Evolutionary conservation across 352 stramenopile genomes (phyloP).

Genomic region (Phytophthora sp.): DNA sequence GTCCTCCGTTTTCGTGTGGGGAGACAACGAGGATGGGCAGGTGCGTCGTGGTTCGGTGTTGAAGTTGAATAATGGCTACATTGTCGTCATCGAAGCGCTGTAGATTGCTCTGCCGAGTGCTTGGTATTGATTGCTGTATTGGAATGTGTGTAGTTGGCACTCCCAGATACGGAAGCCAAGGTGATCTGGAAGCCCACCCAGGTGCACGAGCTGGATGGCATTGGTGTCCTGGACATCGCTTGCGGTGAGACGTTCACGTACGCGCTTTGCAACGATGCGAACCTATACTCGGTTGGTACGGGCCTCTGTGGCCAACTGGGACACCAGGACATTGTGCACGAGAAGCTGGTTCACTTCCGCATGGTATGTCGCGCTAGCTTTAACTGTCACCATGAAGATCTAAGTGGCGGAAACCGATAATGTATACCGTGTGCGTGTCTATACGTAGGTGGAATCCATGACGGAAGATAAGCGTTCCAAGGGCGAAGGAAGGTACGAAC

Average conservation of each 20-base stretch:
- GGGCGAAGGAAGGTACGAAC: slow-evolving; percentile 64
- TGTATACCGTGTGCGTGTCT: slow-evolving; percentile 12
- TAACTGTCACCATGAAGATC: neutral
- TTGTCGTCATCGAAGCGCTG: neutral
- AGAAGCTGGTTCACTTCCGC: slow-evolving; percentile 81
- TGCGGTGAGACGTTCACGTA: slow-evolving; percentile 69
- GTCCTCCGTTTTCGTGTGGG: slow-evolving; percentile 74
- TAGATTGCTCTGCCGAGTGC: neutral
- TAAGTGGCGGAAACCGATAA: slow-evolving; percentile 7
- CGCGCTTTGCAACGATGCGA: slow-evolving; percentile 70
- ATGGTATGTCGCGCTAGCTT: slow-evolving; percentile 43
- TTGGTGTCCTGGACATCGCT: slow-evolving; percentile 71
- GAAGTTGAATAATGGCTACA: slow-evolving; percentile 19
- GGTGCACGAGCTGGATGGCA: slow-evolving; percentile 63
- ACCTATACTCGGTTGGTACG: slow-evolving; percentile 79
- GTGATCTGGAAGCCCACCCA: slow-evolving; percentile 64
- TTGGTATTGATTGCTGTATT: slow-evolving; percentile 9
- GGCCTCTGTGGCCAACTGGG: slow-evolving; percentile 66
- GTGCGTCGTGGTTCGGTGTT: slow-evolving; percentile 37
- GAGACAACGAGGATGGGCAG: slow-evolving; percentile 84
- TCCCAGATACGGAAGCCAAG: slow-evolving; percentile 55
- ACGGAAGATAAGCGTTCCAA: slow-evolving; percentile 80
- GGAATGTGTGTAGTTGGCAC: slow-evolving; percentile 45
- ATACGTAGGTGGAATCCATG: slow-evolving; percentile 63
- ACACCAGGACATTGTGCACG: slow-evolving; percentile 79